phyloP scores from a whole-genome alignment of 2,329 filamentous ascomycete species.

The Metarhizium anisopliae region DNA sequence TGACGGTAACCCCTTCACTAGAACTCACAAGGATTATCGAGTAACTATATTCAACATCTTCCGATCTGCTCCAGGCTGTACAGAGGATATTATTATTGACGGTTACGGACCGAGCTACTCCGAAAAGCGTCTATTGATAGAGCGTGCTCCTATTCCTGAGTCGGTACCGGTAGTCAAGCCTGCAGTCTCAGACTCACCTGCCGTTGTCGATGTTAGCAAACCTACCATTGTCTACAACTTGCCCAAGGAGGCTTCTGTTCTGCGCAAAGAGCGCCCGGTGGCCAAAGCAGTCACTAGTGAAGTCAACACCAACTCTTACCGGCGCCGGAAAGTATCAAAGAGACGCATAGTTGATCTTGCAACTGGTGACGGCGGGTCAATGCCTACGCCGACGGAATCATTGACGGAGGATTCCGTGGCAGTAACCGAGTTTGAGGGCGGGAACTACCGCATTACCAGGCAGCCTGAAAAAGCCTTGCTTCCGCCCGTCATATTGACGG shows the following conservation, averaged over 20 bases:
- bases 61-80: constrained; percentile 78
- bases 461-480: constrained; percentile 27
- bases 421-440: constrained; percentile 14
- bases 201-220: constrained; percentile 60
- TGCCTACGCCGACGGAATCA: constrained; percentile 18
- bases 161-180: constrained; percentile 72
- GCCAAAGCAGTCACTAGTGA: constrained; percentile 48
- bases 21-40: constrained; percentile 76
- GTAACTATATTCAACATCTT: constrained; percentile 95
- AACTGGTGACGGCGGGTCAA: constrained; percentile 34
- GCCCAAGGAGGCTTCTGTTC: constrained; percentile 38
- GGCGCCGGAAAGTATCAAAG: constrained; percentile 52
- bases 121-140: constrained; percentile 76
- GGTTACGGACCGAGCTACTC: constrained; percentile 72
- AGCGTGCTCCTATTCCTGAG: constrained; percentile 67
- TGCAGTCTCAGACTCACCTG: constrained; percentile 49
- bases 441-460: constrained; percentile 38
- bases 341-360: constrained; percentile 57
- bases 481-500: constrained; percentile 20
- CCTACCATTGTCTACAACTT: constrained; percentile 48
- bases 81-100: constrained; percentile 85
- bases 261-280: constrained; percentile 51
- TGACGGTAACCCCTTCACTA: constrained; percentile 82
- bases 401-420: constrained; percentile 12
- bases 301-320: constrained; percentile 47